Conservation (phyloP, 2,329 filamentous ascomycete genomes). For the Calonectria pseudoturangicola region DNA sequence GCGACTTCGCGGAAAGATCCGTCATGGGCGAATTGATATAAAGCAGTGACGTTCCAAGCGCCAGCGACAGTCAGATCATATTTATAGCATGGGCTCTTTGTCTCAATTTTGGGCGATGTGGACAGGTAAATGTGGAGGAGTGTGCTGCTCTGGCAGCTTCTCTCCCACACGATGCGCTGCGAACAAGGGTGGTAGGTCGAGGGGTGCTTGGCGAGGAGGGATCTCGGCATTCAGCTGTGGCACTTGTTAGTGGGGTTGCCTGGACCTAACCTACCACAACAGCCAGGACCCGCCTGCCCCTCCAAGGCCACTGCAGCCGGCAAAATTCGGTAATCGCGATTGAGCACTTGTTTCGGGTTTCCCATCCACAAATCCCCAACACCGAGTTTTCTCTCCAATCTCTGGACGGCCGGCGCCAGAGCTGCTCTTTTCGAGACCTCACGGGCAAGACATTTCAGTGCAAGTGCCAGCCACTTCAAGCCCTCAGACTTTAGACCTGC, state of each 20-base stretch:
- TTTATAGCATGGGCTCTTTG: background rate
- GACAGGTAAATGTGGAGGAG: conserved; percentile 11
- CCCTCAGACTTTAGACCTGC: conserved; percentile 23
- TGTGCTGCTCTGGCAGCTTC: conserved; percentile 1
- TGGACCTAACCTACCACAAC: background rate
- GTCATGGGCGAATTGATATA: conserved; percentile 5
- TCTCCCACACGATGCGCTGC: background rate
- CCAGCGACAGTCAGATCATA: background rate
- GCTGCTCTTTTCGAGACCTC: background rate
- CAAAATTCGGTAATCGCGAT: conserved; percentile 25
- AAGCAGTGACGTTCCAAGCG: background rate
- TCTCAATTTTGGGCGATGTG: background rate
- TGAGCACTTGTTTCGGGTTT: background rate
- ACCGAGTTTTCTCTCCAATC: conserved; percentile 5
- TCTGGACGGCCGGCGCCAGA: background rate
- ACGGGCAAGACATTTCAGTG: conserved; percentile 3
- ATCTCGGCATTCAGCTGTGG: conserved; percentile 14
- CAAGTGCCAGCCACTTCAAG: conserved; percentile 19
- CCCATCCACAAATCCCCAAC: conserved; percentile 10
- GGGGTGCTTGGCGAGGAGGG: conserved; percentile 9
- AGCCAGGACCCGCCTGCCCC: conserved; percentile 19
- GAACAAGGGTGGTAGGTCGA: conserved; percentile 20
- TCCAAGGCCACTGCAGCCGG: background rate
- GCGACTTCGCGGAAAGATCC: conserved; percentile 5
- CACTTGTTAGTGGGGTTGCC: conserved; percentile 1